A percentile compares a stretch with the other conserved stretches of the same genome.
Conservation (phyloP, 208 protist genomes). For the Wallacemonas sp. region DNA sequence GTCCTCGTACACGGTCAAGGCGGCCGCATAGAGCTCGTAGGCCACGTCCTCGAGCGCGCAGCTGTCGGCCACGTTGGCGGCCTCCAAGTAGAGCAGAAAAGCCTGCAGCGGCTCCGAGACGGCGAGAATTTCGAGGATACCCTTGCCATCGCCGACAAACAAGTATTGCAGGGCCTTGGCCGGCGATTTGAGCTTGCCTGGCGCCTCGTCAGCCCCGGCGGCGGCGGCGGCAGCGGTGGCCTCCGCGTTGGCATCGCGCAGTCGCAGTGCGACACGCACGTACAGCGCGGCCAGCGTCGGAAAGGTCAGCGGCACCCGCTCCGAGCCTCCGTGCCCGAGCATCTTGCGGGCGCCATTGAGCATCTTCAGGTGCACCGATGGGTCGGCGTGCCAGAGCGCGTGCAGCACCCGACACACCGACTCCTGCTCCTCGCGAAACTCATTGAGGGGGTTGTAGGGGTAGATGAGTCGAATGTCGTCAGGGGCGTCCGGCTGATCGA, state of each 20-base stretch:
- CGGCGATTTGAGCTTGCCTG: constrained; percentile 7
- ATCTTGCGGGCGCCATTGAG: constrained; percentile 85
- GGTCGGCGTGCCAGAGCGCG: constrained; percentile 81
- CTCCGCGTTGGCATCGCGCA: constrained; percentile 31
- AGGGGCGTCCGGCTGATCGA: constrained; percentile 65
- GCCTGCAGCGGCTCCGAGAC: constrained; percentile 44
- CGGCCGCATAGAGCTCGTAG: constrained; percentile 92
- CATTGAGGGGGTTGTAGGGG: constrained; percentile 47
- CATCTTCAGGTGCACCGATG: constrained; percentile 87
- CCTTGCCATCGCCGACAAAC: constrained; percentile 74
- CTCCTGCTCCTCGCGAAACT: constrained; percentile 94
- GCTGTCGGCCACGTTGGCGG: constrained; percentile 73
- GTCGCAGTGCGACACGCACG: constrained; percentile 62
- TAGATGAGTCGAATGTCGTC: constrained; percentile 35
- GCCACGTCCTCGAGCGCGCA: constrained; percentile 75
- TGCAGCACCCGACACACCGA: constrained; percentile 92
- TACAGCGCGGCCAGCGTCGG: constrained; percentile 85
- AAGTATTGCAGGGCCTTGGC: constrained; percentile 29
- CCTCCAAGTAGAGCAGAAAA: constrained; percentile 89
- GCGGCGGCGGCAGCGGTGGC: background rate
- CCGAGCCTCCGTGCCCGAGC: constrained; percentile 85
- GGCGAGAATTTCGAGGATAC: constrained; percentile 71
- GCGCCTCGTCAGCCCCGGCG: background rate
- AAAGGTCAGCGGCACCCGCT: constrained; percentile 84
- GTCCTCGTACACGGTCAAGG: constrained; percentile 95